phyloP scores from a whole-genome alignment of 495 filamentous ascomycete species.

The Massariosphaeria phaeospora region DNA sequence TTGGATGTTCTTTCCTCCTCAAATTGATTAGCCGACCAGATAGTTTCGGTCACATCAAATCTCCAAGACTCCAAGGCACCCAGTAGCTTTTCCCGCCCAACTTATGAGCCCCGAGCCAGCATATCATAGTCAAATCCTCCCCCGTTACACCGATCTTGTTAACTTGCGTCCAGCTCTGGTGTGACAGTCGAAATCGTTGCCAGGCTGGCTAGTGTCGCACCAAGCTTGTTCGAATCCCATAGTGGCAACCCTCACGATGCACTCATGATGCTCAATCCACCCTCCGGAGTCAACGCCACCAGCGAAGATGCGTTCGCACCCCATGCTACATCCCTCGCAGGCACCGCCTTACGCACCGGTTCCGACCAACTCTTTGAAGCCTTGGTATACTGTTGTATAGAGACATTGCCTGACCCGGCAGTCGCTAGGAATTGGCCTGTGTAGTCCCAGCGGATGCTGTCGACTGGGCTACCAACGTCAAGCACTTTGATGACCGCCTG shows the following conservation, averaged over 20 bases:
- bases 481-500: slow-evolving; percentile 70
- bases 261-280: slow-evolving; percentile 61
- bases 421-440: slow-evolving; percentile 88
- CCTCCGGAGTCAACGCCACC: slow-evolving; percentile 66
- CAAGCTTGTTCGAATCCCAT: too few relatives aligned
- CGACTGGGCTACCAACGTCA: slow-evolving; percentile 71
- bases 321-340: slow-evolving; percentile 71
- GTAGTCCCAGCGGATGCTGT: slow-evolving; percentile 81
- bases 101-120: too few relatives aligned
- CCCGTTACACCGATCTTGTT: too few relatives aligned
- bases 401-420: slow-evolving; percentile 72
- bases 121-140: too few relatives aligned
- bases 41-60: too few relatives aligned
- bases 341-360: slow-evolving; percentile 67
- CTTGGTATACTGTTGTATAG: slow-evolving; percentile 85
- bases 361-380: slow-evolving; percentile 81
- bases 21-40: too few relatives aligned
- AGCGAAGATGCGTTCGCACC: slow-evolving; percentile 68
- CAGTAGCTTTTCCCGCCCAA: too few relatives aligned
- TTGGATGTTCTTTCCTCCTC: too few relatives aligned
- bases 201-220: too few relatives aligned
- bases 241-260: slow-evolving; percentile 31
- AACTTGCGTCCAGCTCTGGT: too few relatives aligned
- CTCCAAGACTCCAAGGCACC: too few relatives aligned
- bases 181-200: too few relatives aligned